Evolutionary conservation across 2,329 filamentous ascomycete genomes (phyloP), one percentile per base, ranked within the genome.

Genomic region (Xylaria sp.): DNA sequence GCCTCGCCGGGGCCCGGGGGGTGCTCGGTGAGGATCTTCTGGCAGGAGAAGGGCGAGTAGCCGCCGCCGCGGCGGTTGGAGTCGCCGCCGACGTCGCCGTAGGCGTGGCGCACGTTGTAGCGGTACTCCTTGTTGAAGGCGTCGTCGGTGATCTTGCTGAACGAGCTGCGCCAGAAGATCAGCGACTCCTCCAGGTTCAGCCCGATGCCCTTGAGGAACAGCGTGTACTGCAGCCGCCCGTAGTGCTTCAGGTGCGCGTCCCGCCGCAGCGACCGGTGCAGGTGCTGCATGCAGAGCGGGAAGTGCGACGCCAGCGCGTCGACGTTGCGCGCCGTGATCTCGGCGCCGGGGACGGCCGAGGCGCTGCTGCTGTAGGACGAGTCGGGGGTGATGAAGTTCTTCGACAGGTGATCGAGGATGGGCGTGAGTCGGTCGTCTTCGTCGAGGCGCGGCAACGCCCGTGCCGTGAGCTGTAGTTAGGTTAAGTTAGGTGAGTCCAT

Each of bases 91-190:
- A 97, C 94, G 66, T 97, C 93, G 62, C 94, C 94, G 71, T 97
- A 99, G 0, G 81, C 74, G 79, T 99, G 93, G n/a, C 92, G 89
- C 53, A 97, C 85, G 71, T 99, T 97, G 81, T 99, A 99, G 41
- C 90, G 84, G 76, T 99, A 97, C 70, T 97, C 92, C 69, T 97
- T 97, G 74, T 95, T 95, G 81, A 97, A 99, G 34, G 88, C 88
- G 66, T 97, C 93, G 67, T 97, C 94, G 0, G 90, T 92, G 60
- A 95, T 85, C 62, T 91, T 89, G 70, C 86, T 86, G 82, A 99
- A 97, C 22, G 83, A 80, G 58, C 85, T 83, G 9, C 94, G 87
- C 94, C 94, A 99, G 78, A 99, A 99, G 11, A 91, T 65, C 20
- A 99, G 82, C 64, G 86, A 91, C 72, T 99, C 93, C 67, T 97